Conservation (phyloP, 306 rosid species). For the Prinsepia uniflora region DNA sequence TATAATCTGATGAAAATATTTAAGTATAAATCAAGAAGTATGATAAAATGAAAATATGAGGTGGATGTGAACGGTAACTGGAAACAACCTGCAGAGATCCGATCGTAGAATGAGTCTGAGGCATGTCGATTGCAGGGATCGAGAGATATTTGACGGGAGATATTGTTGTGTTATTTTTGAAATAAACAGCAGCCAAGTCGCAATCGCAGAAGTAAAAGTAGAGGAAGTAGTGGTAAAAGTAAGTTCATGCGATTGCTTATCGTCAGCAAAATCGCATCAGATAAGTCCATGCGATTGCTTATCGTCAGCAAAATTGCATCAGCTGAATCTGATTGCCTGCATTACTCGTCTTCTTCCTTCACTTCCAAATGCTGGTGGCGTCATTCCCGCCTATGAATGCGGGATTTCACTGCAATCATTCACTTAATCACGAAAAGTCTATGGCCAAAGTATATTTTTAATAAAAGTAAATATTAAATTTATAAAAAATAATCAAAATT, state of each 20-base stretch:
- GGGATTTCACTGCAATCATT: conserved; percentile 10
- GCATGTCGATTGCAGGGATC: no score
- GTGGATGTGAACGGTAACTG: not conserved
- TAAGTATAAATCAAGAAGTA: not conserved
- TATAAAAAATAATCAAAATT: no score
- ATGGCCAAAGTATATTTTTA: no score
- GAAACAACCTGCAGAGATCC: conserved; percentile 30
- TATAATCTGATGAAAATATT: not conserved
- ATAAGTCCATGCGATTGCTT: not conserved
- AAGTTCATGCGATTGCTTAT: not conserved
- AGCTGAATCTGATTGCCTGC: no score
- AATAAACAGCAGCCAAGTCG: not conserved
- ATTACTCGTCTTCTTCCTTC: conserved; percentile 4
- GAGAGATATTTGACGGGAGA: not conserved
- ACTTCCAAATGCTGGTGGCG: conserved; percentile 40
- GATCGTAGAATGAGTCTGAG: not conserved
- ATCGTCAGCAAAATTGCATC: not conserved
- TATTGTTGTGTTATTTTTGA: no score
- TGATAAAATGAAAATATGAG: not conserved
- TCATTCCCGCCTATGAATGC: conserved; percentile 53
- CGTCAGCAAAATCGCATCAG: no score
- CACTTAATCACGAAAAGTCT: not conserved
- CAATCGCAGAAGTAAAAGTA: not conserved
- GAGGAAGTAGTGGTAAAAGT: no score
- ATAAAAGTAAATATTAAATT: no score